Conservation (phyloP, 305 asterid genomes). For the Ajuga reptans region DNA sequence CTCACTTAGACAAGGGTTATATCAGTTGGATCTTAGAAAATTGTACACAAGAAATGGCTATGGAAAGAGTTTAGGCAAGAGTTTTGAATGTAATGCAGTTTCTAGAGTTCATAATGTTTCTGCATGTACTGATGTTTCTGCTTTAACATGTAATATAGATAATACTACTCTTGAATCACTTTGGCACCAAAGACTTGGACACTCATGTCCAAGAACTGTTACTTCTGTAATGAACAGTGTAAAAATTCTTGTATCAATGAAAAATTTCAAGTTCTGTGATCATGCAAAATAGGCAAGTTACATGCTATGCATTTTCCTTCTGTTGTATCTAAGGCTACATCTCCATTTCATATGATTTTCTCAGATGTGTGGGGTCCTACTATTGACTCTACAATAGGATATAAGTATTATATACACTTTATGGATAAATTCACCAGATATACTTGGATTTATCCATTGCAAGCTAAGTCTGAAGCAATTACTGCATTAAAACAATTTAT, state of each 20-base stretch:
- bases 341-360: background rate
- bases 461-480: background rate
- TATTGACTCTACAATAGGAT: background rate
- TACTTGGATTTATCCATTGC: background rate
- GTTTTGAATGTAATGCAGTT: too few species aligned
- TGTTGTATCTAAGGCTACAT: background rate
- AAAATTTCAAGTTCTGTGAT: background rate
- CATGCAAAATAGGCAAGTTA: background rate
- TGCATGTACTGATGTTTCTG: too few species aligned
- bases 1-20: background rate
- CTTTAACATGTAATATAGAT: too few species aligned
- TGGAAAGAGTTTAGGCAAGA: too few species aligned
- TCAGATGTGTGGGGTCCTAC: background rate
- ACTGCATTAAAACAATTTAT: background rate
- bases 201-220: too few species aligned
- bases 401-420: background rate
- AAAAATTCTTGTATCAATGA: too few species aligned
- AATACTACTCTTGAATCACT: too few species aligned
- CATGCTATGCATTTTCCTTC: background rate
- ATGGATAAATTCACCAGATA: background rate
- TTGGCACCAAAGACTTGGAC: too few species aligned
- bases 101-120: too few species aligned
- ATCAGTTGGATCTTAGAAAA: background rate
- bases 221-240: too few species aligned
- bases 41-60: too few species aligned